These are phyloP conservation scores for Pseudopithomyces chartarum DNA, from an alignment of 2,329 filamentous ascomycete genomes.

Conservation along the genomic window DNA sequence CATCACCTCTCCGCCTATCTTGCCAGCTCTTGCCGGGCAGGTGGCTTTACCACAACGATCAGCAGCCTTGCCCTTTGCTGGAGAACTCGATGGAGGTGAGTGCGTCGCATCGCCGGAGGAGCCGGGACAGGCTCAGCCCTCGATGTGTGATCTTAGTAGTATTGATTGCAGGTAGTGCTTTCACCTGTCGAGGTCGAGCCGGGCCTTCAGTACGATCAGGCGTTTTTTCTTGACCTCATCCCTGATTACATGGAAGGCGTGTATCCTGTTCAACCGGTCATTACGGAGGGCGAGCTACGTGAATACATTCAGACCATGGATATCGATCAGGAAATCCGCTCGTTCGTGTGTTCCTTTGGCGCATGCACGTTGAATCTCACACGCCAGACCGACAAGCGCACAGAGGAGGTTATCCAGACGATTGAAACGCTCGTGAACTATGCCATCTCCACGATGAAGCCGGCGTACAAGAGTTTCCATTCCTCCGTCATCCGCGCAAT, in stretches of 20 bases:
- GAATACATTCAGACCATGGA: slow-evolving; percentile 45
- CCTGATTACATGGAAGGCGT: slow-evolving; percentile 52
- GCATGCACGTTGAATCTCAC: slow-evolving; percentile 54
- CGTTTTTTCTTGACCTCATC: slow-evolving; percentile 51
- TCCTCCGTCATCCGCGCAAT: slow-evolving; percentile 54
- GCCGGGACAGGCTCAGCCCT: background rate
- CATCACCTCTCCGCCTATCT: slow-evolving; percentile 29
- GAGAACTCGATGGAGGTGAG: slow-evolving; percentile 22
- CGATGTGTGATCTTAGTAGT: background rate
- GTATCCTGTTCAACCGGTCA: slow-evolving; percentile 55
- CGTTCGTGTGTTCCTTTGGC: slow-evolving; percentile 53
- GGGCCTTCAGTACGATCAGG: slow-evolving; percentile 3
- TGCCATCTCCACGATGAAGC: slow-evolving; percentile 44
- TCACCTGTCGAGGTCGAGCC: slow-evolving; percentile 3
- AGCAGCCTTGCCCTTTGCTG: slow-evolving; percentile 16
- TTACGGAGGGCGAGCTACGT: slow-evolving; percentile 48
- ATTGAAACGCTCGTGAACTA: slow-evolving; percentile 42
- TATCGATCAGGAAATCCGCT: slow-evolving; percentile 43
- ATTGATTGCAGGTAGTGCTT: slow-evolving; percentile 4
- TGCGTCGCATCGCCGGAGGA: background rate
- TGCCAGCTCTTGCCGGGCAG: slow-evolving; percentile 25
- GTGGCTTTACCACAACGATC: slow-evolving; percentile 16
- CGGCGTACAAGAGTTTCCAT: slow-evolving; percentile 46
- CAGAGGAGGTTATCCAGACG: slow-evolving; percentile 35
- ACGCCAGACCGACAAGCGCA: slow-evolving; percentile 37